A percentile compares a stretch with the other conserved stretches of the same genome.
These are phyloP conservation scores for Lepidium aucheri DNA, from an alignment of 345 rosid species.

Conservation along the genomic window DNA sequence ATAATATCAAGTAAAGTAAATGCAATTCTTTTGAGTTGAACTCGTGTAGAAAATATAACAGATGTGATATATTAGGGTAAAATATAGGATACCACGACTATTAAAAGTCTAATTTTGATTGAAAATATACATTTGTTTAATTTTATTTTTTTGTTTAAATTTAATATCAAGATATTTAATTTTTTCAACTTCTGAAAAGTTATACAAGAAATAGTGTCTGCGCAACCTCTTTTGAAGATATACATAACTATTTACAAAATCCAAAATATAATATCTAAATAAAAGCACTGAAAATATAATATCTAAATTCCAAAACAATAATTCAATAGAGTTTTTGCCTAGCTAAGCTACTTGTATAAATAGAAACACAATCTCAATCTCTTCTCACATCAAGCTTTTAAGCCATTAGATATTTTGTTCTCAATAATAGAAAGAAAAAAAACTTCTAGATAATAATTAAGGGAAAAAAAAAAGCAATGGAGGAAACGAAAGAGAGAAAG, in stretches of 20 bases:
- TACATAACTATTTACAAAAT: not conserved
- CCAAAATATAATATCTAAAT: not conserved
- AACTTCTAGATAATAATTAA: too few species aligned
- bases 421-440: not conserved
- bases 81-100: too few species aligned
- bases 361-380: not conserved
- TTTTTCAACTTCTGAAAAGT: not conserved
- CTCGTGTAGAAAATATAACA: too few species aligned
- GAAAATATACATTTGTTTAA: too few species aligned
- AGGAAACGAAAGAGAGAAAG: slow-evolving; percentile 28
- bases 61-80: too few species aligned
- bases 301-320: not conserved
- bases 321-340: slow-evolving; percentile 7
- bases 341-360: slow-evolving; percentile 8
- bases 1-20: too few species aligned
- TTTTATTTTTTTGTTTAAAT: too few species aligned
- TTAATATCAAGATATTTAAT: not conserved
- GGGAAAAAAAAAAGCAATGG: slow-evolving; percentile 7
- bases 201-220: not conserved
- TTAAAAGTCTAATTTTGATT: too few species aligned
- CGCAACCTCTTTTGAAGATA: not conserved
- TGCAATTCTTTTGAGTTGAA: too few species aligned
- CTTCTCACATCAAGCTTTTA: not conserved
- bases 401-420: slow-evolving; percentile 16
- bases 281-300: not conserved